Evolutionary conservation across 257 asterid genomes (phyloP).

Genomic region (Gentiana dahurica): DNA sequence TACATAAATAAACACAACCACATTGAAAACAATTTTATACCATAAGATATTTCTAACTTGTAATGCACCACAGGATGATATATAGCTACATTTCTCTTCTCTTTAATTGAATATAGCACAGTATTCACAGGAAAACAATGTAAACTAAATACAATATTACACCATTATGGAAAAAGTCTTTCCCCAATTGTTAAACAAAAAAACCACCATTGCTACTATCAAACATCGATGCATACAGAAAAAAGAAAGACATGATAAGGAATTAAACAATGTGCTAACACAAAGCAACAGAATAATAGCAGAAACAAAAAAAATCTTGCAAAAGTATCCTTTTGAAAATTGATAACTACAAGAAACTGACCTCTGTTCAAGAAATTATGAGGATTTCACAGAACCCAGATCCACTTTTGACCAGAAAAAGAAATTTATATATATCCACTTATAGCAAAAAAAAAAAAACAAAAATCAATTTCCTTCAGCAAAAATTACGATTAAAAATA

Average conservation of each 20-base stretch:
- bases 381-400: constrained; percentile 23
- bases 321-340: background rate
- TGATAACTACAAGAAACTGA: constrained; percentile 4
- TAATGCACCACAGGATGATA: too few species aligned
- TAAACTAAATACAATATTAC: too few species aligned
- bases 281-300: constrained; percentile 1
- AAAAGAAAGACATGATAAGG: background rate
- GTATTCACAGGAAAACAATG: too few species aligned
- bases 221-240: background rate
- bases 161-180: background rate
- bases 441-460: background rate
- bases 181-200: constrained; percentile 1
- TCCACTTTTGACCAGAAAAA: constrained; percentile 11
- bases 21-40: background rate
- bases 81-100: too few species aligned
- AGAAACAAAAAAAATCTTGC: constrained; percentile 1
- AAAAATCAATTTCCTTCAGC: constrained; percentile 8
- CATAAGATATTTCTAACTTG: too few species aligned
- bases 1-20: background rate
- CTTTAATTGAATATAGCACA: too few species aligned
- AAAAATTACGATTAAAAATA: background rate
- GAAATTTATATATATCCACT: constrained; percentile 2
- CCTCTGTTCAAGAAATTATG: constrained; percentile 1
- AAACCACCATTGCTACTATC: constrained; percentile 4
- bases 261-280: background rate